A percentile compares a stretch with the other conserved stretches of the same genome.
Conservation (phyloP, 139 green algal genomes). For the Chlamydomonas schloesseri region DNA sequence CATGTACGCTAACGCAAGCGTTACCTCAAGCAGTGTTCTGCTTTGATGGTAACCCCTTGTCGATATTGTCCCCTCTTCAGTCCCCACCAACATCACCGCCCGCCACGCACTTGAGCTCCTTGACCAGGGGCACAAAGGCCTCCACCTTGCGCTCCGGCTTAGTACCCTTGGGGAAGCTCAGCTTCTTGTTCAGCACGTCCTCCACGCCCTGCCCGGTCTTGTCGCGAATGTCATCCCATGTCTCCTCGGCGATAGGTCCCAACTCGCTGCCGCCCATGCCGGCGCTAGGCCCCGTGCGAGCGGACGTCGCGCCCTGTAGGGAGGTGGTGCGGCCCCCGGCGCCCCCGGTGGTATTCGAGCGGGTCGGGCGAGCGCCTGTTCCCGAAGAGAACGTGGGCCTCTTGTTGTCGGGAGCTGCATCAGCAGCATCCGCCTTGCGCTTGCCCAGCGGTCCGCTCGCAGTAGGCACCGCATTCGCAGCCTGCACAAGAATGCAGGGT, state of each 20-base stretch:
- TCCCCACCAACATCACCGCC: too few relatives aligned
- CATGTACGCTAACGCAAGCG: too few relatives aligned
- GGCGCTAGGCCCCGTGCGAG: slow-evolving; percentile 7
- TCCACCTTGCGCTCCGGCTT: slow-evolving; percentile 72
- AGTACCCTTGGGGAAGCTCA: slow-evolving; percentile 62
- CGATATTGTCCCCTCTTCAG: too few relatives aligned
- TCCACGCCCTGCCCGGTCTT: slow-evolving; percentile 47
- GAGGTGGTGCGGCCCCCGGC: not conserved
- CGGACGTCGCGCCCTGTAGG: not conserved
- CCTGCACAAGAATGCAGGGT: not conserved
- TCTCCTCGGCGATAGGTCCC: slow-evolving; percentile 48
- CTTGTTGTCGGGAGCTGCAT: slow-evolving; percentile 51
- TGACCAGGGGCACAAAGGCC: slow-evolving; percentile 67
- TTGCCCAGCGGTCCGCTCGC: slow-evolving; percentile 37
- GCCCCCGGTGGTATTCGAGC: slow-evolving; percentile 5
- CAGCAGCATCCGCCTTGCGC: slow-evolving; percentile 32
- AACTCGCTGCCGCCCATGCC: not conserved
- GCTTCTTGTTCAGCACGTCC: slow-evolving; percentile 57
- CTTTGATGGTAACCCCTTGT: too few relatives aligned
- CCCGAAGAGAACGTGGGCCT: slow-evolving; percentile 12
- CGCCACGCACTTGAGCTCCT: slow-evolving; percentile 66
- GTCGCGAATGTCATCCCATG: slow-evolving; percentile 64
- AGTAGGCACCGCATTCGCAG: not conserved
- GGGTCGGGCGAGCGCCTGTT: not conserved
- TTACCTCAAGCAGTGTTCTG: too few relatives aligned